Conservation (phyloP, 2,329 filamentous ascomycete genomes). For the Venturia nashicola region DNA sequence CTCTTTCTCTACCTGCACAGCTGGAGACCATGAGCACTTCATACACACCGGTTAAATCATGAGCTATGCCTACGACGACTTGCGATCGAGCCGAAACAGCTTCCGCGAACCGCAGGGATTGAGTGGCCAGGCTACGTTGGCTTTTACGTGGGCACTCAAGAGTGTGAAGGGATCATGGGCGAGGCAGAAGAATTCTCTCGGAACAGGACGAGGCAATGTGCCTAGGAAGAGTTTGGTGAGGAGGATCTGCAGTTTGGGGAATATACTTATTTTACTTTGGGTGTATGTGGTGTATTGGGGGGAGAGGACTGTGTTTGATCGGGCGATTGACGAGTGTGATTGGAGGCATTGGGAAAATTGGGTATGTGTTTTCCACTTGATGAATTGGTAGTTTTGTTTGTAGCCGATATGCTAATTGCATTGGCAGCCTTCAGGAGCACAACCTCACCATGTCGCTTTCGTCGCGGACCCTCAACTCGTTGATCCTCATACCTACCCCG, state of each 20-base stretch:
- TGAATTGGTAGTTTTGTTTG: background rate
- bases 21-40: background rate
- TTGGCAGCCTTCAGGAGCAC: constrained; percentile 57
- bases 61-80: constrained; percentile 5
- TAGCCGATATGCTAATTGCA: background rate
- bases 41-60: background rate
- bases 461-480: constrained; percentile 86
- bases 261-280: constrained; percentile 44
- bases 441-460: constrained; percentile 73
- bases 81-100: constrained; percentile 1
- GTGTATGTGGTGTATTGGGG: constrained; percentile 69
- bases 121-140: background rate
- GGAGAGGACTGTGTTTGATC: constrained; percentile 66
- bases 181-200: background rate
- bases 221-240: background rate
- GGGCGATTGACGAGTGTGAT: constrained; percentile 56
- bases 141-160: background rate
- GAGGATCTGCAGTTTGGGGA: background rate
- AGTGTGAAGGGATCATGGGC: background rate
- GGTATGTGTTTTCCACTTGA: constrained; percentile 42
- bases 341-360: constrained; percentile 91
- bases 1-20: background rate
- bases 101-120: constrained; percentile 4
- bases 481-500: constrained; percentile 90
- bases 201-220: background rate